A percentile compares a stretch with the other conserved stretches of the same genome.
Evolutionary conservation across 2,329 filamentous ascomycete species (phyloP).

Genomic region (Diaporthe sp.): DNA sequence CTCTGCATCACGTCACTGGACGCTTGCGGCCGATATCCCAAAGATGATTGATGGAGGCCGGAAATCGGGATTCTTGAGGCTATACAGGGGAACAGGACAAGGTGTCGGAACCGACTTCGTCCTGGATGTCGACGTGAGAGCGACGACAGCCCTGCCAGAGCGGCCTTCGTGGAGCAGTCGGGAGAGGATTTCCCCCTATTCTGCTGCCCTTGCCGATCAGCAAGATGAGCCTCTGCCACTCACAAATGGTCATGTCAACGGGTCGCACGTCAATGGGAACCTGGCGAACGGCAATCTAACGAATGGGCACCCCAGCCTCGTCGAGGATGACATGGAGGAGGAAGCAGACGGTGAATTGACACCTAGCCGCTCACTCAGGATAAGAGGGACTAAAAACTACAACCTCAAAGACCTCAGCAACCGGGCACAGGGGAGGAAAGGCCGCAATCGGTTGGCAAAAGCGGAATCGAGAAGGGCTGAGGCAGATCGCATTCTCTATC

Average conservation of each 20-base stretch:
- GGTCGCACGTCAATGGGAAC: slow-evolving; percentile 42
- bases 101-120: slow-evolving; percentile 57
- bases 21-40: slow-evolving; percentile 56
- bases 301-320: slow-evolving; percentile 43
- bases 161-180: slow-evolving; percentile 47
- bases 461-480: slow-evolving; percentile 43
- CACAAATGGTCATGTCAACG: slow-evolving; percentile 50
- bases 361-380: slow-evolving; percentile 64
- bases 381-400: slow-evolving; percentile 64
- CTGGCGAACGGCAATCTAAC: slow-evolving; percentile 38
- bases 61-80: slow-evolving; percentile 47
- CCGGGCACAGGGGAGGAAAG: slow-evolving; percentile 66
- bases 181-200: slow-evolving; percentile 58
- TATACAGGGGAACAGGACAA: slow-evolving; percentile 51
- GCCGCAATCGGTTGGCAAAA: slow-evolving; percentile 52
- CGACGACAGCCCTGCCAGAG: slow-evolving; percentile 56
- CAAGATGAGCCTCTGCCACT: slow-evolving; percentile 49
- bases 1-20: slow-evolving; percentile 49
- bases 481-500: slow-evolving; percentile 61
- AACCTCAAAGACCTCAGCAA: slow-evolving; percentile 72
- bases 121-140: slow-evolving; percentile 63
- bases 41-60: slow-evolving; percentile 56
- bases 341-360: slow-evolving; percentile 61
- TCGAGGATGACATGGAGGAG: slow-evolving; percentile 57
- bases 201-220: slow-evolving; percentile 57